These are phyloP conservation scores for Phytophthora multivora DNA, from an alignment of 352 stramenopile genomes.

Conservation along the genomic window DNA sequence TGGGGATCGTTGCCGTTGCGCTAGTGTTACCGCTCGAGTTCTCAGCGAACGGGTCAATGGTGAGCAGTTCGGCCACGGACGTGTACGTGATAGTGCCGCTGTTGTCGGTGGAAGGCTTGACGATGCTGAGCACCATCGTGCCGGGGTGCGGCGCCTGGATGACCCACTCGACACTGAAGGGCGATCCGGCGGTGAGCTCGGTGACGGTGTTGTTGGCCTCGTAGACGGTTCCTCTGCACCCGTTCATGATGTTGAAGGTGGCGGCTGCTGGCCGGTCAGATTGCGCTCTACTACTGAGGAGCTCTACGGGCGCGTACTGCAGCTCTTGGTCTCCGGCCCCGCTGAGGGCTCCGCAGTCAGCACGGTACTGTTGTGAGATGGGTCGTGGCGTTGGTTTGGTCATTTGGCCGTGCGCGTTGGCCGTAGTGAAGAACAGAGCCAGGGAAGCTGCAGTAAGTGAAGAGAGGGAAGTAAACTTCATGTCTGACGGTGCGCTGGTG, in stretches of 20 bases:
- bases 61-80: slow-evolving; percentile 26
- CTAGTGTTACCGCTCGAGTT: slow-evolving; percentile 14
- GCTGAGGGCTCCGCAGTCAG: slow-evolving; percentile 47
- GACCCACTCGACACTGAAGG: slow-evolving; percentile 55
- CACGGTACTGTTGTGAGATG: slow-evolving; percentile 45
- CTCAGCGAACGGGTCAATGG: slow-evolving; percentile 31
- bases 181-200: slow-evolving; percentile 36
- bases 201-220: slow-evolving; percentile 52
- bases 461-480: slow-evolving; percentile 24
- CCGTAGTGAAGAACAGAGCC: slow-evolving; percentile 12
- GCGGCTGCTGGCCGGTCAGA: slow-evolving; percentile 40
- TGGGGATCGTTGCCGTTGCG: slow-evolving; percentile 43
- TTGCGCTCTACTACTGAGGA: slow-evolving; percentile 53
- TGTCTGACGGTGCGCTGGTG: neutral
- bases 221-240: slow-evolving; percentile 63
- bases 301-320: slow-evolving; percentile 55
- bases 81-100: slow-evolving; percentile 54
- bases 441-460: slow-evolving; percentile 4
- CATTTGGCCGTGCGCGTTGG: slow-evolving; percentile 46
- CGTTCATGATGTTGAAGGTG: slow-evolving; percentile 73
- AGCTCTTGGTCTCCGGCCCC: slow-evolving; percentile 56
- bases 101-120: slow-evolving; percentile 49
- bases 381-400: slow-evolving; percentile 30
- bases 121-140: slow-evolving; percentile 55
- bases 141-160: slow-evolving; percentile 67